Conservation (phyloP, 2,329 filamentous ascomycete species). For the Penicillium sp. region DNA sequence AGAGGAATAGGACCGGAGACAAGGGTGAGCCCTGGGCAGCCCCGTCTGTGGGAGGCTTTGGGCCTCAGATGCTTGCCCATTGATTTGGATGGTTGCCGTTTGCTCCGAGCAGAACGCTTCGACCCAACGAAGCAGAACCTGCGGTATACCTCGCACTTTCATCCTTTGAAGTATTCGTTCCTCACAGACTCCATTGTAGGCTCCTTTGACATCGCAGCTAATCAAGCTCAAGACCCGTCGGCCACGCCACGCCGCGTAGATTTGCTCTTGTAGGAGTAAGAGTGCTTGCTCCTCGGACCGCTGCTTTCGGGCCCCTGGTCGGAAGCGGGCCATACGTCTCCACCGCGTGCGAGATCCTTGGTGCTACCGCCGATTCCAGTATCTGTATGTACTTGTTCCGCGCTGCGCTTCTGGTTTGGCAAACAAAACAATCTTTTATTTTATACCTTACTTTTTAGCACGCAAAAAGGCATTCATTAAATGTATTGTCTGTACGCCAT, state of each 20-base stretch:
- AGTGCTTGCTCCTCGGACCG: slow-evolving; percentile 36
- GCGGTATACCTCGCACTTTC: slow-evolving; percentile 27
- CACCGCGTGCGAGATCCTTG: slow-evolving; percentile 20
- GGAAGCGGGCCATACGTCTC: slow-evolving; percentile 25
- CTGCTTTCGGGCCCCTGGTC: slow-evolving; percentile 32
- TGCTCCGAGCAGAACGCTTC: slow-evolving; percentile 27
- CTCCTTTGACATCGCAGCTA: slow-evolving; percentile 43
- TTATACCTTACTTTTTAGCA: too few relatives aligned
- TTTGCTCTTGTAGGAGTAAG: slow-evolving; percentile 23
- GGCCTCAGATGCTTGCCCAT: slow-evolving; percentile 10
- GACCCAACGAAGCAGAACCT: slow-evolving; percentile 22
- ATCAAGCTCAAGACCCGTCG: slow-evolving; percentile 14
- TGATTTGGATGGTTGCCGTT: slow-evolving; percentile 8
- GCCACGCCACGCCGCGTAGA: slow-evolving; percentile 30
- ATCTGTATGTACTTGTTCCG: too few relatives aligned
- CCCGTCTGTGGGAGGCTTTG: slow-evolving; percentile 15
- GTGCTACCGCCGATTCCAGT: too few relatives aligned
- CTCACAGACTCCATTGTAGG: slow-evolving; percentile 40
- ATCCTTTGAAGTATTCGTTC: slow-evolving; percentile 35
- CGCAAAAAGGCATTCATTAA: too few relatives aligned
- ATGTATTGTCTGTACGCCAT: too few relatives aligned
- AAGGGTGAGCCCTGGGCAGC: slow-evolving; percentile 32
- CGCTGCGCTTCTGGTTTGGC: too few relatives aligned
- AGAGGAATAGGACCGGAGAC: slow-evolving; percentile 39
- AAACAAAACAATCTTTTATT: too few relatives aligned